Conservation (phyloP, 257 asterid species). For the Rubia yunnanensis region DNA sequence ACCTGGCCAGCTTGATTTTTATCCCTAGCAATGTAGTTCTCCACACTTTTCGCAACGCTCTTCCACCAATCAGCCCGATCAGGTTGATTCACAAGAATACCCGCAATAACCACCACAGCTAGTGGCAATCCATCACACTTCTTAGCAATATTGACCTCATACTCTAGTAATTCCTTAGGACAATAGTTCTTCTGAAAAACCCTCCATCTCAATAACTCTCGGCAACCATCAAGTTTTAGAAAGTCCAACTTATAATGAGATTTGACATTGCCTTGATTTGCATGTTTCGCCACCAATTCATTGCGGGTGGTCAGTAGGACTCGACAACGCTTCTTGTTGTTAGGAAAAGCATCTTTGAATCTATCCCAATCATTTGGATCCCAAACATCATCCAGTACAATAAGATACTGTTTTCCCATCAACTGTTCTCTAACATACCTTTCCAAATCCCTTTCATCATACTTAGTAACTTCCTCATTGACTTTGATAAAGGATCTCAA, state of each 20-base stretch:
- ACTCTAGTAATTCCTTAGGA: slow-evolving; percentile 15
- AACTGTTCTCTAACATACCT: slow-evolving; percentile 19
- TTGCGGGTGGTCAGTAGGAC: slow-evolving; percentile 3
- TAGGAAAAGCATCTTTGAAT: slow-evolving; percentile 6
- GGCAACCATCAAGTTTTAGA: slow-evolving; percentile 14
- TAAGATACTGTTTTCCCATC: slow-evolving; percentile 28
- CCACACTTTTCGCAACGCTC: slow-evolving; percentile 9
- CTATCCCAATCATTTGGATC: slow-evolving; percentile 1
- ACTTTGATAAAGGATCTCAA: slow-evolving; percentile 12
- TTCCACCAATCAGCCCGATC: slow-evolving; percentile 9
- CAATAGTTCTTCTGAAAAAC: slow-evolving; percentile 13
- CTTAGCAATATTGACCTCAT: slow-evolving; percentile 13
- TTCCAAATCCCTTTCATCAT: slow-evolving; percentile 28
- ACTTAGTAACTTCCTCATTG: slow-evolving; percentile 22
- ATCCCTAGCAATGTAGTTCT: neutral
- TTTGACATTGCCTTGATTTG: neutral
- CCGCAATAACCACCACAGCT: slow-evolving; percentile 37
- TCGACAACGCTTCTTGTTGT: slow-evolving; percentile 1
- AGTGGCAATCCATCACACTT: slow-evolving; percentile 34
- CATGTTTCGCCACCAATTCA: neutral
- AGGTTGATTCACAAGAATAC: slow-evolving; percentile 20
- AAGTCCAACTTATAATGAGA: slow-evolving; percentile 16
- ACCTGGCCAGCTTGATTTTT: neutral
- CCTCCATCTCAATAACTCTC: slow-evolving; percentile 24
- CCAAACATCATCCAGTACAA: slow-evolving; percentile 60